Evolutionary conservation across 2,329 filamentous ascomycete genomes (phyloP).

Genomic region (Mycosphaerelloides madeirae): DNA sequence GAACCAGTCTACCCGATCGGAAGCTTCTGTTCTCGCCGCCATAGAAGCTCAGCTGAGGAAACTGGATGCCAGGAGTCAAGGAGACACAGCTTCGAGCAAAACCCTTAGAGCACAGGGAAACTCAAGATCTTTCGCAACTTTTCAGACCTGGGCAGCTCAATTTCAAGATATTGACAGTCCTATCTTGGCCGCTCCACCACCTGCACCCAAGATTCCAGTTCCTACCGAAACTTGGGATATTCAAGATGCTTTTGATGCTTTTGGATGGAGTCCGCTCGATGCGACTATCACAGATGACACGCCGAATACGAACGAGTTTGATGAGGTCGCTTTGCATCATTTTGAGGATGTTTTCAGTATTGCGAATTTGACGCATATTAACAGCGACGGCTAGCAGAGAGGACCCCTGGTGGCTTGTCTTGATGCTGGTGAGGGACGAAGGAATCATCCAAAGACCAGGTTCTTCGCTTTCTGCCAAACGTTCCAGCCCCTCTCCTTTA

Average conservation of each 20-base stretch:
- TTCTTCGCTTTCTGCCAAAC: constrained; percentile 6
- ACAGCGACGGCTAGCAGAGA: not conserved
- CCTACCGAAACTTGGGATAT: too few species aligned
- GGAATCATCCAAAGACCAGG: constrained; percentile 3
- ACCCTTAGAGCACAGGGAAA: constrained; percentile 10
- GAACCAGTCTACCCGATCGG: constrained; percentile 31
- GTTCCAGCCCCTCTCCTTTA: constrained; percentile 4
- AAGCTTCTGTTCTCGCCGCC: constrained; percentile 31
- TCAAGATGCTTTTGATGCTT: constrained; percentile 8
- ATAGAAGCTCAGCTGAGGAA: constrained; percentile 23
- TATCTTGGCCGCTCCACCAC: not conserved
- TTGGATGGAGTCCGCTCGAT: constrained; percentile 14
- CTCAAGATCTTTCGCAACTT: too few species aligned
- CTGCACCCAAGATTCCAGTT: constrained; percentile 2
- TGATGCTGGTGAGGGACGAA: too few species aligned
- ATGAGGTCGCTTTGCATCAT: constrained; percentile 9
- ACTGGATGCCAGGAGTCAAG: constrained; percentile 5
- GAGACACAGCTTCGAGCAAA: constrained; percentile 1
- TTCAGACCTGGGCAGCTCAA: not conserved
- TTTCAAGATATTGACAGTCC: not conserved
- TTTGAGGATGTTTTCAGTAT: constrained; percentile 17
- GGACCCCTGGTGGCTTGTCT: too few species aligned
- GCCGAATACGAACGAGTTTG: constrained; percentile 8
- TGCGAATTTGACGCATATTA: constrained; percentile 5
- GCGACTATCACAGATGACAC: constrained; percentile 11